Percentiles rank a stretch among this genome's conserved stretches.
These are phyloP conservation scores for Trichoderma gamsii DNA, from an alignment of 495 filamentous ascomycete species.

Conservation along the genomic window DNA sequence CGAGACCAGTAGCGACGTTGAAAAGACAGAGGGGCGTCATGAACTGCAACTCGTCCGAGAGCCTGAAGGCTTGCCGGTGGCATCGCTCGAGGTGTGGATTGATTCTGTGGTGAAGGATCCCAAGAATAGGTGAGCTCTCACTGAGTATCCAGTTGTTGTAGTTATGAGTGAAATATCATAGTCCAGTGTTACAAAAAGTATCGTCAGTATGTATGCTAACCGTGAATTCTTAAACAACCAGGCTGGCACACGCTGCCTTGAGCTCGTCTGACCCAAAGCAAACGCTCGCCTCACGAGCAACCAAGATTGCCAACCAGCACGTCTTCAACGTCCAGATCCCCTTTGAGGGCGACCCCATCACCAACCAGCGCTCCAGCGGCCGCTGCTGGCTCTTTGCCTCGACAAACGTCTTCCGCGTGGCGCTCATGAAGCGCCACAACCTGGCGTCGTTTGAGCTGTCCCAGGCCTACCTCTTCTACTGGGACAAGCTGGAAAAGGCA, in stretches of 20 bases:
- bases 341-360: conserved; percentile 75
- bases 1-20: conserved; percentile 25
- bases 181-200: too few species aligned
- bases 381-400: conserved; percentile 87
- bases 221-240: conserved; percentile 9
- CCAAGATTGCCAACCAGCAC: conserved; percentile 60
- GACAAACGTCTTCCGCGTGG: conserved; percentile 80
- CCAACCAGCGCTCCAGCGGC: conserved; percentile 72
- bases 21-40: conserved; percentile 16
- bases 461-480: conserved; percentile 88
- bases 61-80: conserved; percentile 39
- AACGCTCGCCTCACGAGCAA: conserved; percentile 49
- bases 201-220: not conserved
- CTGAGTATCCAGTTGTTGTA: too few species aligned
- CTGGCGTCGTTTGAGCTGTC: conserved; percentile 76
- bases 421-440: conserved; percentile 72
- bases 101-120: conserved; percentile 55
- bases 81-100: conserved; percentile 49
- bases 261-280: conserved; percentile 48
- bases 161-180: too few species aligned
- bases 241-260: conserved; percentile 64
- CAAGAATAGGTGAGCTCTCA: conserved; percentile 47
- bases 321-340: conserved; percentile 78
- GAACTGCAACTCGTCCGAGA: conserved; percentile 22
- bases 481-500: conserved; percentile 88